Conservation (phyloP, 768 basidiomycete genomes). For the Austroboletus eburneus region DNA sequence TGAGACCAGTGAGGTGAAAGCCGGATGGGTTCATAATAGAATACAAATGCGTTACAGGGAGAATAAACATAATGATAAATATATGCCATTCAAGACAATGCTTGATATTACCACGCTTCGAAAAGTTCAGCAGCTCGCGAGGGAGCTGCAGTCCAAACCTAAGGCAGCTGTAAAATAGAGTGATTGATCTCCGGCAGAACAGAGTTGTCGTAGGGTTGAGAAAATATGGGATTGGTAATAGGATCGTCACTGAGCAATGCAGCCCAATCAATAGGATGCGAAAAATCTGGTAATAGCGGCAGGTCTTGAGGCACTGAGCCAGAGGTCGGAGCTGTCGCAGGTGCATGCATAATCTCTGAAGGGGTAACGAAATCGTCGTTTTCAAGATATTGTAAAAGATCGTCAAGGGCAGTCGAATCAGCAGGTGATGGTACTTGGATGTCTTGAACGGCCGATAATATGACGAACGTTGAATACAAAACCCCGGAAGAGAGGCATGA, state of each 20-base stretch:
- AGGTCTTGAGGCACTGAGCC: background rate
- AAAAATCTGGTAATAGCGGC: background rate
- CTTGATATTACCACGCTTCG: too few species aligned
- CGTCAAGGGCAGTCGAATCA: slow-evolving; percentile 1
- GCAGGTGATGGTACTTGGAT: too few species aligned
- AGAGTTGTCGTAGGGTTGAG: background rate
- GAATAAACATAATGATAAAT: too few species aligned
- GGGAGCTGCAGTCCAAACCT: too few species aligned
- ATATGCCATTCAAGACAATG: too few species aligned
- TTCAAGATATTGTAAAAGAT: slow-evolving; percentile 6
- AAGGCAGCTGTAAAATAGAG: slow-evolving; percentile 8
- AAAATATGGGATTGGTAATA: background rate
- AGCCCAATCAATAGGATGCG: slow-evolving; percentile 10
- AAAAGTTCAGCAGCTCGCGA: too few species aligned
- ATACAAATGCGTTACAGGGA: too few species aligned
- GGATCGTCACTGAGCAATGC: slow-evolving; percentile 1
- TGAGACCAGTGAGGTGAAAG: too few species aligned
- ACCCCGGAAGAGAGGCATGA: background rate
- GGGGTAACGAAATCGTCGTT: background rate
- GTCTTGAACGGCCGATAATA: too few species aligned
- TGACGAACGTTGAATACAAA: too few species aligned
- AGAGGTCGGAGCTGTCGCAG: background rate
- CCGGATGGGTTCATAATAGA: too few species aligned
- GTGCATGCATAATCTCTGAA: background rate
- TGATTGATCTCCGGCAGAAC: slow-evolving; percentile 4